Base-by-base conservation (phyloP, 208 protist species). In the Wallacemonas sp. region DNA sequence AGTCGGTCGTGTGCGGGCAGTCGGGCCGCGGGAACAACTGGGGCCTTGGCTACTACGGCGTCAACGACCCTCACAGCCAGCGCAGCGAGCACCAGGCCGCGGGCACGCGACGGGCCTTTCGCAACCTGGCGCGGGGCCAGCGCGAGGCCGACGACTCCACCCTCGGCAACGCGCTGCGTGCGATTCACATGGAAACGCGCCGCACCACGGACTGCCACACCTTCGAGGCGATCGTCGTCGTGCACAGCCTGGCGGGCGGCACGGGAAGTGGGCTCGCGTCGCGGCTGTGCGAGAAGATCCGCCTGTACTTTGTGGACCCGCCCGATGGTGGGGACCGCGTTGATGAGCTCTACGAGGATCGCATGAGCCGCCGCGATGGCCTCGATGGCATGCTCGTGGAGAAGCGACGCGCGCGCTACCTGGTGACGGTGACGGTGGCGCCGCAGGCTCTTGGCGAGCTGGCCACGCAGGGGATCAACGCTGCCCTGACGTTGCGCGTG, bases 11-110 rank as follows among this genome's bases (percentile, higher is more conserved):
- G 17, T 78, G 62, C 63, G 90, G 90, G 17, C 83, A 96, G 70
- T 93, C 85, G 0, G 90, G 90, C 6, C 78, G 90, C 8, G 90
- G 90, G 11, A 96, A 96, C 69, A 87, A 93, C 68, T 96, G 90
- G 87, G 87, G 78, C 1, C 72, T 96, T 0, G 90, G 90, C 48
- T 96, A 93, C 70, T 89, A 93, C 75, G 86, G 90, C 38, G 64
- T 90, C 8, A 47, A 72, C 55, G 38, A 77, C 43, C 68, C 65
- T 27, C 34, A 68, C 32, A 92, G 81, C 62, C 49, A 67, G 26
- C 77, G 82, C n/a, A 60, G 57, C 44, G 79, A 79, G 52, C 67
- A 70, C 27, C 81, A 84, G 30, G 73, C 71, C 0, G 74, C 69
- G 0, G 47, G 38, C 26, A 65, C 70, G 57, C 43, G 70, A 29